Base-by-base conservation (phyloP, 352 stramenopile genomes). In the Phytophthora kernoviae region DNA sequence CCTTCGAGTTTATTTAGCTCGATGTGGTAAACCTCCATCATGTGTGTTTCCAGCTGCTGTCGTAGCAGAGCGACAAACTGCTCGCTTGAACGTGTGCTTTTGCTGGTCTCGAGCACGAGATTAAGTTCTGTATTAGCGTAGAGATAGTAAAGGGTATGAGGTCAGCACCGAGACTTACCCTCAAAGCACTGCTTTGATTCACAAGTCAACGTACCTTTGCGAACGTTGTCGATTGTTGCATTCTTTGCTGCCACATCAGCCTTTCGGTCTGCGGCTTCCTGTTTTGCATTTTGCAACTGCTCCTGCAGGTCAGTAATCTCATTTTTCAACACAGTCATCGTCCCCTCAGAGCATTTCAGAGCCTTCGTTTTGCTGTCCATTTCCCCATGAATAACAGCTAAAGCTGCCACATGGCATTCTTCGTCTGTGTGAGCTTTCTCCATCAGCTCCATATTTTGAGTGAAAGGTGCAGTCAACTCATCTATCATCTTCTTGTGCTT, bases 41-140 rank as follows among this genome's bases (percentile, higher is more conserved):
- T 9, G 17, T 81, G 68, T 9, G 76, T 81, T 37, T 84, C 72
- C 5, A 88, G 32, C 40, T 88, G 77, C 42, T 88, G 77, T 22
- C 68, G 70, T 17, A 87, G 26, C 5, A 74, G 54, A 22, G 63
- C 45, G 22, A 87, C 40, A 12, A 76, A 61, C 14, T 75, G 60
- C 10, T 76, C 67, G 5, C 62, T 68, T 8, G 65, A 72, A 12
- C 60, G 46, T 20, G 57, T 63, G 0, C 15, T 40, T 32, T 68
- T 55, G 22, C 34, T 65, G 1, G 58, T 57, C 37, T 77, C 66
- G 30, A 67, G 15, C 26, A 77, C 15, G 11, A 74, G 40, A 8
- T 56, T 58, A 22, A 79, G 68, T 30, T 83, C 73, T 81, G 50
- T 4, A 46, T 15, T 17, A 11, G 11, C n/a, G n/a, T n/a, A n/a